Base-by-base conservation (phyloP, 1,284 basidiomycete species). In the Rhodotorula sp. region DNA sequence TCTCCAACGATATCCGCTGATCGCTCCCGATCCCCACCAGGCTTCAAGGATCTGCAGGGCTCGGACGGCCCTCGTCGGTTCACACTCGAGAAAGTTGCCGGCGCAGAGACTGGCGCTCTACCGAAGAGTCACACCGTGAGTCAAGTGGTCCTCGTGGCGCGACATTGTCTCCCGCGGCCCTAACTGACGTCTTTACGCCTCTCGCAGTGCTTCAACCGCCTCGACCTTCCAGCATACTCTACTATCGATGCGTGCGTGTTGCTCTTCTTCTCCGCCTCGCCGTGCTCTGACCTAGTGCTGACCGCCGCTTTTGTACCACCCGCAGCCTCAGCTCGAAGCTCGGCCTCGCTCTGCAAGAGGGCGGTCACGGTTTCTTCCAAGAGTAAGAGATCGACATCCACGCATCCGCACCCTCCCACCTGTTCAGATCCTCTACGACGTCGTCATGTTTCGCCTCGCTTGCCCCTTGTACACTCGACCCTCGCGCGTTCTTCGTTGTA, bases 21-120 rank as follows among this genome's bases (percentile, higher is more conserved):
- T 34, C 34, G 14, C 34, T 16, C 34, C 4, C 21, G 21, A 43
- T 43, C 39, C 39, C 10, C 20, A 5, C 6, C 14, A 34, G 43
- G 58, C 21, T 99, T 99, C 87, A 98, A 98, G 83, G 97, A 99
- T 79, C 84, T 99, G 43, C 96, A 98, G 83, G 96, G 96, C 12
- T 95, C 92, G 2, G 96, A 99, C 81, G 64, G 64, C 1, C 96
- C 97, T 7, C 85, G 93, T 65, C 85, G 93, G 71, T 97, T 97
- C 83, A 97, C 93, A 21, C 96, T 97, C 76, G 94, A 97, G 54
- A 83, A 97, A 96, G 83, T 67, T 58, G 62, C 54, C 6, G 54
- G 54, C 18, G 93, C 93, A n/a, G 92, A 96, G 81, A 90, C 54
- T 92, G 47, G 88, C 87, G 57, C 92, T 76, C 82, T 97, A 72